A percentile compares a stretch with the other conserved stretches of the same genome.
These are phyloP conservation scores for Pseudogymnoascus sp. DNA, from an alignment of 2,329 filamentous ascomycete genomes.

Conservation along the genomic window DNA sequence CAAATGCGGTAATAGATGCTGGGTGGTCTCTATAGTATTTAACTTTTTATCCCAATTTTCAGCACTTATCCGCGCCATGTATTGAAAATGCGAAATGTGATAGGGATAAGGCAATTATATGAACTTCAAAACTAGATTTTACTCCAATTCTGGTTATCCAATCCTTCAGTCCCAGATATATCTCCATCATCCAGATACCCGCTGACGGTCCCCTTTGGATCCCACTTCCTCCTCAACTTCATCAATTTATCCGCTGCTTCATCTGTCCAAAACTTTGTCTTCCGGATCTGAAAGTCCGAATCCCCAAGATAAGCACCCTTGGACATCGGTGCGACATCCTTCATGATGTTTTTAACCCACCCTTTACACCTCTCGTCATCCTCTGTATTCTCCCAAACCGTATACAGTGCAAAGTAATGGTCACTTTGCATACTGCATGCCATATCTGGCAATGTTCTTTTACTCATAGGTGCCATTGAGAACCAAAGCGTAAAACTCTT, in stretches of 20 bases:
- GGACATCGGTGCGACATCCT: constrained; percentile 31
- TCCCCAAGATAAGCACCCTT: constrained; percentile 47
- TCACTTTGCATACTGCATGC: constrained; percentile 46
- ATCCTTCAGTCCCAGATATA: constrained; percentile 32
- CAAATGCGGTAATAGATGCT: constrained; percentile 43
- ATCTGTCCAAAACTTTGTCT: constrained; percentile 40
- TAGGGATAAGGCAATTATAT: background rate
- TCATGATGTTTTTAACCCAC: constrained; percentile 38
- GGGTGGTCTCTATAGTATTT: constrained; percentile 26
- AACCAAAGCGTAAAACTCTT: constrained; percentile 42
- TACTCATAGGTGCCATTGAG: constrained; percentile 40
- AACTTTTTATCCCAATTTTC: background rate
- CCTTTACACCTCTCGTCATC: constrained; percentile 36
- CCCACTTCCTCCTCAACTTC: constrained; percentile 35
- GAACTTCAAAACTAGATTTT: background rate
- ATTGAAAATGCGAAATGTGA: background rate
- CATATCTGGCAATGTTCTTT: constrained; percentile 38
- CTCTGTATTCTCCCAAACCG: constrained; percentile 37
- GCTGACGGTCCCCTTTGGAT: constrained; percentile 33
- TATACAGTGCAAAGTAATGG: constrained; percentile 47
- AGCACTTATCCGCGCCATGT: background rate
- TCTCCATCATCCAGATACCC: constrained; percentile 40
- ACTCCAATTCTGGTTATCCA: constrained; percentile 28
- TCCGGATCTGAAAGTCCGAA: constrained; percentile 41
- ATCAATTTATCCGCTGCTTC: constrained; percentile 34